These are phyloP conservation scores for Tylopilus subfusipes DNA, from an alignment of 768 basidiomycete species.

Conservation along the genomic window DNA sequence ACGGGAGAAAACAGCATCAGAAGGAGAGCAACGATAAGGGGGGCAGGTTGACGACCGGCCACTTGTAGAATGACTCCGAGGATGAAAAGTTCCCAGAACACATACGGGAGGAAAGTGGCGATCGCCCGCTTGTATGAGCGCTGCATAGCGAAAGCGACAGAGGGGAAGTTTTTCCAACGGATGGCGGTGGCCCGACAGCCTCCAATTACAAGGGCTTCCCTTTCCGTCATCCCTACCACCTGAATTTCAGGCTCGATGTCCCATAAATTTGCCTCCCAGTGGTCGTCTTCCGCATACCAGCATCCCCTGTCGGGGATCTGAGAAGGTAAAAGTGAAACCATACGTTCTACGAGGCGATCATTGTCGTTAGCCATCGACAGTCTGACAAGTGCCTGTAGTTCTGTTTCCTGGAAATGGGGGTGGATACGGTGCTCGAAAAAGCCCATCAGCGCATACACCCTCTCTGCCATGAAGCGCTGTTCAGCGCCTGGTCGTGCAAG, in stretches of 20 bases:
- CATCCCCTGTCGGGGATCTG: not conserved
- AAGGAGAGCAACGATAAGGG: not conserved
- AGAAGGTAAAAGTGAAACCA: conserved; percentile 20
- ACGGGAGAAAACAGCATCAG: conserved; percentile 16
- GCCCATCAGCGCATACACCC: conserved; percentile 26
- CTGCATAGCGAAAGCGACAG: conserved; percentile 11
- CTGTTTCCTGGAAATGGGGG: conserved; percentile 15
- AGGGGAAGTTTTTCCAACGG: conserved; percentile 24
- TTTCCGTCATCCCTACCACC: conserved; percentile 19
- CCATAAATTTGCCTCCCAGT: conserved; percentile 17
- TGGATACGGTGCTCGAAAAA: conserved; percentile 26
- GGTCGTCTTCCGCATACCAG: conserved; percentile 24
- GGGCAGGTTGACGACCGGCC: not conserved
- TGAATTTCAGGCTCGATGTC: conserved; percentile 17
- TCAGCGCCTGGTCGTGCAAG: not conserved
- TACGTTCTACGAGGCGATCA: conserved; percentile 20
- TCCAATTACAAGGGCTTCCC: conserved; percentile 17
- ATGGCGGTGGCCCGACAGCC: conserved; percentile 23
- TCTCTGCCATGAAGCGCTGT: conserved; percentile 14
- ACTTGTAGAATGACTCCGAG: not conserved
- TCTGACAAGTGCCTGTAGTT: conserved; percentile 20
- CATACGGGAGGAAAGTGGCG: not conserved
- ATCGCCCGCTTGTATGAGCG: conserved; percentile 14
- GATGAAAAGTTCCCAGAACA: conserved; percentile 6
- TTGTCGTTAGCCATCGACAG: conserved; percentile 26